Evolutionary conservation across 306 rosid species (phyloP), one percentile per base, ranked within the genome.

Genomic region (Boehmeria nivea): DNA sequence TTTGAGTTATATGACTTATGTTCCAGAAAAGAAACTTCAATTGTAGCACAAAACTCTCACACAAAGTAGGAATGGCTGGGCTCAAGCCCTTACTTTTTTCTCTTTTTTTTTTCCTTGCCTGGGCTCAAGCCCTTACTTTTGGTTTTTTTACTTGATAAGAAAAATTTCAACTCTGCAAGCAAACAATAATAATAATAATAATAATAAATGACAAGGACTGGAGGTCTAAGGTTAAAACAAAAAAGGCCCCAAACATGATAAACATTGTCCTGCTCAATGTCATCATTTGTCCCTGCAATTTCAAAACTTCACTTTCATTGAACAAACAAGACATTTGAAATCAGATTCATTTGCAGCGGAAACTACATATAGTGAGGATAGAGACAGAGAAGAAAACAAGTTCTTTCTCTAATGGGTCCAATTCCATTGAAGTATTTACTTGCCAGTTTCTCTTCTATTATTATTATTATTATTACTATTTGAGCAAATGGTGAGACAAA

Each of bases 221-320:
- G 14, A 17, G 51, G 24, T 19, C 25, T 17, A 44, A 8, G 25
- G 20, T 44, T 15, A 15, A 15, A 15, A 3, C 18, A 3, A 43
- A 43, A 15, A 43, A 18, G 5, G 3, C 18, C 17, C 19, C 5
- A 40, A 46, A 46, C 9, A 22, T 4, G n/a, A 50, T 13, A 6
- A 24, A 50, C 8, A 24, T 23, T 27, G 19, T 50, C 54, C 28
- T 25, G 19, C 10, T 23, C 19, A 50, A 4, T 25, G 54, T 50
- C 54, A 50, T 50, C 54, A 50, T 25, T 24, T 50, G 54, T 50
- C 54, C 34, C 54, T 23, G n/a, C 33, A 50, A 50, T 12, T 50
- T 26, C 54, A 50, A 40, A 24, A 23, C 36, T 50, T 50, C 34
- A 13, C 21, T 50, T 24, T 50, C 54, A 12, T 11, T 1, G 31